Evolutionary conservation across 2,329 filamentous ascomycete genomes (phyloP).

Genomic region (Arthrobotrys musiformis): DNA sequence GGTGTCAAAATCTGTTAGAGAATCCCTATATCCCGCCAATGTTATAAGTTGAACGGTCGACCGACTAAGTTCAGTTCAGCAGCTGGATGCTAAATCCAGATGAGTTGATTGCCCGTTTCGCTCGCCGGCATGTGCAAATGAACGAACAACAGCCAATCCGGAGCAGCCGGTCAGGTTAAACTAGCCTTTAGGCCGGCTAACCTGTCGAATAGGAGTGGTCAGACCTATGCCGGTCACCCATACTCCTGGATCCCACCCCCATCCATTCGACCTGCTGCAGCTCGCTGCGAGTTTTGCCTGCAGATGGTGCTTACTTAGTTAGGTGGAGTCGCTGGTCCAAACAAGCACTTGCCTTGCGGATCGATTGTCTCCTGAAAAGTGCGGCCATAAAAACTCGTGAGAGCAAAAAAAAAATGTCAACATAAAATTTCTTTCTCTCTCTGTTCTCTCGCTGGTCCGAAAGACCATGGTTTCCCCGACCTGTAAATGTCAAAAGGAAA

Average conservation of each 20-base stretch:
- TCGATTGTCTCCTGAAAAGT: conserved; percentile 35
- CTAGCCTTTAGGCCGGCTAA: conserved; percentile 39
- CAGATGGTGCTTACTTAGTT: conserved; percentile 21
- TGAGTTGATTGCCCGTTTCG: conserved; percentile 46
- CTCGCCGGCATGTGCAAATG: conserved; percentile 25
- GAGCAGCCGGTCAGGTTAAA: conserved; percentile 19
- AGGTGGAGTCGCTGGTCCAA: conserved; percentile 24
- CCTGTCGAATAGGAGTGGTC: conserved; percentile 33
- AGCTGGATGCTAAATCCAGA: conserved; percentile 51
- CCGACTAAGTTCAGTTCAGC: conserved; percentile 41
- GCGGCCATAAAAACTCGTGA: conserved; percentile 13
- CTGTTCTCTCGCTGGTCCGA: background rate
- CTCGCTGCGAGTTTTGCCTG: conserved; percentile 2
- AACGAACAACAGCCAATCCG: conserved; percentile 34
- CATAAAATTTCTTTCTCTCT: background rate
- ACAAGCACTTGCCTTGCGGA: conserved; percentile 34
- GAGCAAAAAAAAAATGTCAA: conserved; percentile 7
- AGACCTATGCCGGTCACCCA: conserved; percentile 21
- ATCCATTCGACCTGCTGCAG: conserved; percentile 15
- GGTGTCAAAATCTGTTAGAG: conserved; percentile 19
- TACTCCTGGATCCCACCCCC: conserved; percentile 13
- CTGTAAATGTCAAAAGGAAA: conserved; percentile 23
- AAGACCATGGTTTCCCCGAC: conserved; percentile 8
- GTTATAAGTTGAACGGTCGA: conserved; percentile 19
- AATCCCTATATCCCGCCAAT: conserved; percentile 25